Percentiles rank a stretch among this genome's conserved stretches.
Evolutionary conservation across 202 grass and related monocot species (phyloP).

Genomic region (Saccharum hybrid): DNA sequence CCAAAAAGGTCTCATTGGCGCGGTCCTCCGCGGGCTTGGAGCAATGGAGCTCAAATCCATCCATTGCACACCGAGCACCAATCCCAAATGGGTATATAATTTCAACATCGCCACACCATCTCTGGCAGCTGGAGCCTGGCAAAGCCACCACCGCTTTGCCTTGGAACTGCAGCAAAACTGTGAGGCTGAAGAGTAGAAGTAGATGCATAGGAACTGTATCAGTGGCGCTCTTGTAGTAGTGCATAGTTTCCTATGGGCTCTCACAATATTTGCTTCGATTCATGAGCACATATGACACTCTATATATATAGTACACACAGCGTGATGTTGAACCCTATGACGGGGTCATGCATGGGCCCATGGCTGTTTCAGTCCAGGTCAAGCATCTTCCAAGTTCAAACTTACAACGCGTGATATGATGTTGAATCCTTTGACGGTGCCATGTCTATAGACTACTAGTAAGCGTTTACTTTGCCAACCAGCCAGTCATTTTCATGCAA

Average conservation of each 20-base stretch:
- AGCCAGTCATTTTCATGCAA: too few relatives aligned
- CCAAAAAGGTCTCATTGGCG: not conserved
- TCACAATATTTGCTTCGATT: not conserved
- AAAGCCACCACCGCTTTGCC: not conserved
- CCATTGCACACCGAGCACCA: not conserved
- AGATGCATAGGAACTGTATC: slow-evolving; percentile 3
- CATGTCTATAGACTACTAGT: not conserved
- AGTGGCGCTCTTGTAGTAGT: not conserved
- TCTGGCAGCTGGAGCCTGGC: not conserved
- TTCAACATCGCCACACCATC: not conserved
- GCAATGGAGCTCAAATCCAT: not conserved
- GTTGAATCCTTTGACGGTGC: not conserved
- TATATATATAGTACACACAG: not conserved
- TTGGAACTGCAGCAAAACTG: not conserved
- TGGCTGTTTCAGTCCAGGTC: too few relatives aligned
- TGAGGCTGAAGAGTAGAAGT: slow-evolving; percentile 15
- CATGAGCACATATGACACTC: not conserved
- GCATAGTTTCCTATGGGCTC: not conserved
- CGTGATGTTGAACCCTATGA: too few relatives aligned
- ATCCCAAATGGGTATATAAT: slow-evolving; percentile 29
- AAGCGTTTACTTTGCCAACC: too few relatives aligned
- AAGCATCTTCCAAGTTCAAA: too few relatives aligned
- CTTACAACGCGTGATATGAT: too few relatives aligned
- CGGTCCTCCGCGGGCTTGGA: not conserved
- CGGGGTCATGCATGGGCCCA: too few relatives aligned